phyloP scores from a whole-genome alignment of 768 basidiomycete genomes.

The Cystobasidiopsis lactophilus region DNA sequence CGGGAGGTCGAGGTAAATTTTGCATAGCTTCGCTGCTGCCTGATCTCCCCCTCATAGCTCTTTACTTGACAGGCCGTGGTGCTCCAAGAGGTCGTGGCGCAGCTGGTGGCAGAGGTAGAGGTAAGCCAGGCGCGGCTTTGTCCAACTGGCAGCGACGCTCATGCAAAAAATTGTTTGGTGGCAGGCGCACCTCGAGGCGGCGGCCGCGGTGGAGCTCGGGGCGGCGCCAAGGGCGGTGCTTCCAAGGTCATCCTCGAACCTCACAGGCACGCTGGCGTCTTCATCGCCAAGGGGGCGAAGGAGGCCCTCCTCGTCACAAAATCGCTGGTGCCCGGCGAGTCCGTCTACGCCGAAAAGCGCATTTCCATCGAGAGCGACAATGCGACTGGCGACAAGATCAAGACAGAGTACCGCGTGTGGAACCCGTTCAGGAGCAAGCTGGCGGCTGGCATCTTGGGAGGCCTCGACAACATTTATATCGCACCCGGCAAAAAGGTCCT shows the following conservation, averaged over 20 bases:
- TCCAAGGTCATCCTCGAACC: constrained; percentile 81
- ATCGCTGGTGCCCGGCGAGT: constrained; percentile 91
- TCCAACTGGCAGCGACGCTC: not conserved
- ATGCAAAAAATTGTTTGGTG: not conserved
- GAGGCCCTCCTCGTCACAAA: constrained; percentile 92
- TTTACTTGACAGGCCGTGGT: constrained; percentile 19
- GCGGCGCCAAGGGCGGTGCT: constrained; percentile 44
- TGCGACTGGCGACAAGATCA: constrained; percentile 25
- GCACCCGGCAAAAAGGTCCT: constrained; percentile 84
- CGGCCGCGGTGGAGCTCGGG: constrained; percentile 28
- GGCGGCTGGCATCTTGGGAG: constrained; percentile 87
- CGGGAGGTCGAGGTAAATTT: not conserved
- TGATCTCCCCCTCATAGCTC: constrained; percentile 21
- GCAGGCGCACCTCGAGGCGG: constrained; percentile 21
- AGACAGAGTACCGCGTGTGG: constrained; percentile 96
- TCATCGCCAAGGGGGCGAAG: constrained; percentile 72
- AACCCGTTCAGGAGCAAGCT: constrained; percentile 96
- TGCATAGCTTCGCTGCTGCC: not conserved
- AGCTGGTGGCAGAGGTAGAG: constrained; percentile 11
- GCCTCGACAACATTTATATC: constrained; percentile 81
- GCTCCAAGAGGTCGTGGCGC: constrained; percentile 22
- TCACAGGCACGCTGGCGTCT: constrained; percentile 80
- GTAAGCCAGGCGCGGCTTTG: not conserved
- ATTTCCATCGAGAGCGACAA: constrained; percentile 50
- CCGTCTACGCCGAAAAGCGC: constrained; percentile 95